Evolutionary conservation across 2,329 filamentous ascomycete species (phyloP), one percentile per base, ranked within the genome.

Genomic region (Eutypella sp.): DNA sequence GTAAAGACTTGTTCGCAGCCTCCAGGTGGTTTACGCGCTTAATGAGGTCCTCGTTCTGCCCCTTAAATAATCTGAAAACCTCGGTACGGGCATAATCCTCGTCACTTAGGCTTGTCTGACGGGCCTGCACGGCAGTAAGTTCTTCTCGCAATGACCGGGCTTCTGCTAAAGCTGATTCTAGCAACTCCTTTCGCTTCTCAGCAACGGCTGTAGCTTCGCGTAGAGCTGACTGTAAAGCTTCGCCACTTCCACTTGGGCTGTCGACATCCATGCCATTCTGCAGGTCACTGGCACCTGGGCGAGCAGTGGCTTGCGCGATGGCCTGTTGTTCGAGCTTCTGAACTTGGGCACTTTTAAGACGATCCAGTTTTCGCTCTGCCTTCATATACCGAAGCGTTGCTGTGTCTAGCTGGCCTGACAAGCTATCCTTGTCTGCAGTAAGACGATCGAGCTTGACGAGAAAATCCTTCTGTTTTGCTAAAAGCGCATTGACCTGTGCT

Each of bases 11-110:
- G 64, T 96, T 96, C 11, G 84, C 87, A 3, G 89, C 89, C 66
- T 97, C 92, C 13, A 97, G 70, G 57, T 92, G 84, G 64, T 99
- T 99, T 59, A 96, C 84, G 31, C 89, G 84, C 65, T 89, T 92
- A 56, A 96, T 89, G 8, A 95, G 80, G 57, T 97, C 92, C 60
- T 97, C 93, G 57, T 95, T 88, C 58, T 96, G 89, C 20, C 79
- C 79, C 68, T 91, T 95, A 60, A 96, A 79, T 51, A 87, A 82
- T 68, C 96, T 97, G 76, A 96, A 99, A 3, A 96, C 77, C 57
- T 96, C 90, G 4, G 90, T 96, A 47, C 89, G 84, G 34, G 90
- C 84, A 62, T 95, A 97, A 57, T 99, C 93, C 51, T 99, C 93
- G 58, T 99, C 93, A 0, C 87, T 86, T 38, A 91, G 72, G 45